Base-by-base conservation (phyloP, 139 green algal genomes). In the Chlamydomonas sphaeroides region DNA sequence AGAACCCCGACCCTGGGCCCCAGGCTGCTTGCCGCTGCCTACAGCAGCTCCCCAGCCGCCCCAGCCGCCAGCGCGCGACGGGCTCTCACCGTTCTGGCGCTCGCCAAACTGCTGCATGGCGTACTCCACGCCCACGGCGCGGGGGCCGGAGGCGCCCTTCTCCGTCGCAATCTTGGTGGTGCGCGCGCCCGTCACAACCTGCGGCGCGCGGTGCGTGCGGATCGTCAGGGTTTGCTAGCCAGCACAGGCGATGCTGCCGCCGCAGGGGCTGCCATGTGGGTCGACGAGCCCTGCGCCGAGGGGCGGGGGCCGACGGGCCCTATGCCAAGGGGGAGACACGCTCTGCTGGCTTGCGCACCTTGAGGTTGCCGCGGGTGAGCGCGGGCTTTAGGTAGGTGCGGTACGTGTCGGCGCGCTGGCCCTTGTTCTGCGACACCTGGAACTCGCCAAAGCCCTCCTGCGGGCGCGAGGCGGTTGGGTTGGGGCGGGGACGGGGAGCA, bases 391-490 rank as follows among this genome's bases (percentile, higher is more conserved):
- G 91, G 89, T 96, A 94, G 51, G 89, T 90, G 28, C 87, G 84
- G 83, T 92, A 95, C 57, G 89, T 87, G 88, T 97, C 93, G 2
- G 92, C 94, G 32, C 95, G 91, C 65, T 90, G 77, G 42, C 93
- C 95, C 70, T 89, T 86, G 8, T 88, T 79, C 72, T 97, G 94
- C 1, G 88, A 94, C 45, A 98, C 95, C 82, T 98, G 95, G 85
- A 97, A 98, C 78, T 94, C 86, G 17, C 95, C 95, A 71, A 89
- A 97, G 5, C 95, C 95, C 5, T 79, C 88, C 93, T 97, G 90
- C 18, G 63, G 62, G 6, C 2, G 28, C 41, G 39, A 39, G 30
- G 41, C 45, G 45, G 45, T 53, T 53, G 45, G 45, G 45, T 6
- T 10, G 56, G 18, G 15, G 17, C 56, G 8, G 15, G 30, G 21